phyloP scores from a whole-genome alignment of 208 protist genomes.

The Trypanosomatidae sp. region DNA sequence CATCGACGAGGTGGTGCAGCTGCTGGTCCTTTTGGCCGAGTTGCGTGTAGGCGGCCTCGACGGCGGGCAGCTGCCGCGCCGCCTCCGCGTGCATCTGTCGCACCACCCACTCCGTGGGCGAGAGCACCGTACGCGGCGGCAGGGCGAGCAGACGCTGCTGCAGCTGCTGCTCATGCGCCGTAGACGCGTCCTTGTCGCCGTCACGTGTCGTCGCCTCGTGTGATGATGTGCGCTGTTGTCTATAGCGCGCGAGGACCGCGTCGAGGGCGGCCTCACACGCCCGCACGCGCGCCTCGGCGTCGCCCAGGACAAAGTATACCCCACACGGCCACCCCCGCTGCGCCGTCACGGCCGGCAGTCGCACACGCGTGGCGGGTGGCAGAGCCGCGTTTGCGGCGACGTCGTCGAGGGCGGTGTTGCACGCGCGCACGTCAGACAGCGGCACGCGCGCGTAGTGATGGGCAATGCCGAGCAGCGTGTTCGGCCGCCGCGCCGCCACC shows the following conservation, averaged over 20 bases:
- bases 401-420: conserved; percentile 28
- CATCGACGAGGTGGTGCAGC: conserved; percentile 47
- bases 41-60: conserved; percentile 12
- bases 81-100: conserved; percentile 23
- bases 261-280: conserved; percentile 18
- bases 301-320: conserved; percentile 20
- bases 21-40: conserved; percentile 12
- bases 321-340: conserved; percentile 13
- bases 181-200: conserved; percentile 5
- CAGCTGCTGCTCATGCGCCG: neutral
- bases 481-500: too few species aligned
- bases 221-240: too few species aligned
- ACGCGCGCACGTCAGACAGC: conserved; percentile 26
- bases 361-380: conserved; percentile 25
- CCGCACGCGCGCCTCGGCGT: conserved; percentile 24
- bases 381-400: conserved; percentile 11
- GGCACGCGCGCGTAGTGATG: conserved; percentile 10
- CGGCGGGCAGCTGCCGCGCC: conserved; percentile 24
- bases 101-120: conserved; percentile 38
- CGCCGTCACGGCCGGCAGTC: conserved; percentile 14
- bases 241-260: conserved; percentile 6
- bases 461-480: conserved; percentile 14
- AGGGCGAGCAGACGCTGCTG: conserved; percentile 3
- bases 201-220: too few species aligned
- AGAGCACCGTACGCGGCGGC: conserved; percentile 23